Evolutionary conservation across 2,329 filamentous ascomycete species (phyloP), one percentile per base, ranked within the genome.

Genomic region (Aspergillus pseudoglaucus): DNA sequence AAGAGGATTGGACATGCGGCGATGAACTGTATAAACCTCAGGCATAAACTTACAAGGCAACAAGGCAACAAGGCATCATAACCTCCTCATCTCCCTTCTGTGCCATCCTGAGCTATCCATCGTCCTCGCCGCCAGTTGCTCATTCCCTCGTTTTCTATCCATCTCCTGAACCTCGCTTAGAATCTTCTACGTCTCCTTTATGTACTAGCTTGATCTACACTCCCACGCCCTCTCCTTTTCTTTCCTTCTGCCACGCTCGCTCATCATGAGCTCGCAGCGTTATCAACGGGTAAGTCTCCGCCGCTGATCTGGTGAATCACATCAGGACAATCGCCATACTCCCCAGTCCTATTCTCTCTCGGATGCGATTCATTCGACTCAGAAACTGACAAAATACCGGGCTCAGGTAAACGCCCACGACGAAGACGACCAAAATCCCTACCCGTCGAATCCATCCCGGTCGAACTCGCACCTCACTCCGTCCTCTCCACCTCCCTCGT

Each of bases 401-500:
- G 5, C 52, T 2, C 48, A 75, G 72, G 68, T 74, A 23, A 71
- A 74, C 46, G 59, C 67, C 60, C 69, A 69, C 32, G 67, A 71
- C 56, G 71, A 72, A 47, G 67, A 74, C 40, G 68, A 71, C 40
- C 46, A 55, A 22, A 56, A 65, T 41, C 60, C 64, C 39, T 63
- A 64, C 53, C 64, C 57, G 47, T 55, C 61, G 45, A 58, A 62
- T 43, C 56, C 59, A 50, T 57, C 59, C 27, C 61, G 55, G 50
- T 47, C 57, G 14, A 43, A 30, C 25, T 12, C 37, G 37, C 53
- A 62, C 42, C 52, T 58, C 40, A 59, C 62, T 23, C 66, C 70
- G 25, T 65, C 64, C 38, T 75, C 72, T 54, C 71, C 72, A 46
- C 71, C 72, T 33, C 91, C 91, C 2, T 96, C 91, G 1, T 97